phyloP scores from a whole-genome alignment of 257 asterid species.

The Przewalskia tangutica region DNA sequence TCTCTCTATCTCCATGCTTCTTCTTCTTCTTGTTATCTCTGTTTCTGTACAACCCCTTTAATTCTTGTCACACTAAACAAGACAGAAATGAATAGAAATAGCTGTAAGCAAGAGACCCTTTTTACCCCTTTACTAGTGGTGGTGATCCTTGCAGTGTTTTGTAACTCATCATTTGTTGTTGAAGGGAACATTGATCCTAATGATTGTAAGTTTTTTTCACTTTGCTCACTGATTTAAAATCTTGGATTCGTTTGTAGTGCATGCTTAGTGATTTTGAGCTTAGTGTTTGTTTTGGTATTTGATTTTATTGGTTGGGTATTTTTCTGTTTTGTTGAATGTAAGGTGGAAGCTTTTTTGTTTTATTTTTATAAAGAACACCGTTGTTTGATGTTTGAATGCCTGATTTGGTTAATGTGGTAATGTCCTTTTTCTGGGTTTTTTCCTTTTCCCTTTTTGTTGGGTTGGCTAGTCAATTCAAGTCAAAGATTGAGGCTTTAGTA shows the following conservation, averaged over 20 bases:
- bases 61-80: not conserved
- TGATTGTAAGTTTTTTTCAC: constrained; percentile 38
- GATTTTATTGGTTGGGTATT: not conserved
- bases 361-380: not conserved
- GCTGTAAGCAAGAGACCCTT: not conserved
- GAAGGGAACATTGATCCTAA: constrained; percentile 54
- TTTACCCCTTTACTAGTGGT: constrained; percentile 1
- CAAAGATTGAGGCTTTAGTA: not conserved
- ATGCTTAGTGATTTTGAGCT: constrained; percentile 7
- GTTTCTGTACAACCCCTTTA: not conserved
- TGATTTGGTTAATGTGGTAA: not conserved
- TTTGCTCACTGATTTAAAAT: not conserved
- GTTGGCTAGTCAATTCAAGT: constrained; percentile 10
- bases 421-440: not conserved
- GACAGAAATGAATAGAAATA: not conserved
- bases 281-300: not conserved
- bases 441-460: not conserved
- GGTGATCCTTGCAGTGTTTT: constrained; percentile 25
- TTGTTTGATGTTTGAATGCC: not conserved
- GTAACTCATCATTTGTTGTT: constrained; percentile 14
- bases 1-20: not conserved
- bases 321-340: not conserved
- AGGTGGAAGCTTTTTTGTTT: not conserved
- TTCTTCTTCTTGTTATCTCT: not conserved
- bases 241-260: not conserved